Conservation (phyloP, 1,284 basidiomycete species). For the Lentinula novae-zelandiae region DNA sequence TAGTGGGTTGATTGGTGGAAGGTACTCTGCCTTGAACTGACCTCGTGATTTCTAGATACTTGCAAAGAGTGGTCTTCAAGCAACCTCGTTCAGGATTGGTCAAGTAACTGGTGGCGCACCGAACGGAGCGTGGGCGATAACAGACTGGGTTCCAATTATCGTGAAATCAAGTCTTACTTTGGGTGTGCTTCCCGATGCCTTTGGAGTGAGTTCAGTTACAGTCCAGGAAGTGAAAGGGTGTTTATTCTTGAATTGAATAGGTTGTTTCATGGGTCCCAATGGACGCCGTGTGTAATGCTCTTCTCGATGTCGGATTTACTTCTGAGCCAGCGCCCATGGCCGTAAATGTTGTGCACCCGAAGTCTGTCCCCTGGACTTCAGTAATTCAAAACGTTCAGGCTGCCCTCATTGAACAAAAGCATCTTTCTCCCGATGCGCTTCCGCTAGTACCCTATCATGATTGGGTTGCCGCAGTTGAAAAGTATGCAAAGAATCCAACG, state of each 20-base stretch:
- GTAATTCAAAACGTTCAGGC: constrained; percentile 21
- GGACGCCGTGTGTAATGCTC: constrained; percentile 21
- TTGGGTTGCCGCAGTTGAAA: constrained; percentile 22
- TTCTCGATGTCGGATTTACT: constrained; percentile 22
- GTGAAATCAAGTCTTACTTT: constrained; percentile 19
- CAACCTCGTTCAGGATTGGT: constrained; percentile 20
- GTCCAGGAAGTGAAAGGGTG: neutral
- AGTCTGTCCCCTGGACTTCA: constrained; percentile 19
- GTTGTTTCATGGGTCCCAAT: constrained; percentile 26
- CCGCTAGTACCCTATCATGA: constrained; percentile 21
- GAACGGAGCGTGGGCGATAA: constrained; percentile 21
- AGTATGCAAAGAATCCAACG: neutral
- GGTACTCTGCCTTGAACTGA: neutral
- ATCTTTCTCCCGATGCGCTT: constrained; percentile 8
- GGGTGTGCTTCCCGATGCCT: constrained; percentile 16
- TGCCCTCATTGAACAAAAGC: constrained; percentile 11
- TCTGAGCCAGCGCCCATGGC: constrained; percentile 11
- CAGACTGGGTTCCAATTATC: constrained; percentile 21
- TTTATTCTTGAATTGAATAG: constrained; percentile 7
- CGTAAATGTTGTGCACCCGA: constrained; percentile 27
- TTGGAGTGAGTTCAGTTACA: constrained; percentile 4
- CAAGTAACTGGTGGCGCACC: constrained; percentile 21
- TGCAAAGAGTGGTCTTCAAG: constrained; percentile 11
- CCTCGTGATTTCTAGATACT: constrained; percentile 9
- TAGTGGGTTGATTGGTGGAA: neutral